Percentiles rank a stretch among this genome's conserved stretches.
Evolutionary conservation across 768 basidiomycete genomes (phyloP).

Genomic region (Pisolithus albus): DNA sequence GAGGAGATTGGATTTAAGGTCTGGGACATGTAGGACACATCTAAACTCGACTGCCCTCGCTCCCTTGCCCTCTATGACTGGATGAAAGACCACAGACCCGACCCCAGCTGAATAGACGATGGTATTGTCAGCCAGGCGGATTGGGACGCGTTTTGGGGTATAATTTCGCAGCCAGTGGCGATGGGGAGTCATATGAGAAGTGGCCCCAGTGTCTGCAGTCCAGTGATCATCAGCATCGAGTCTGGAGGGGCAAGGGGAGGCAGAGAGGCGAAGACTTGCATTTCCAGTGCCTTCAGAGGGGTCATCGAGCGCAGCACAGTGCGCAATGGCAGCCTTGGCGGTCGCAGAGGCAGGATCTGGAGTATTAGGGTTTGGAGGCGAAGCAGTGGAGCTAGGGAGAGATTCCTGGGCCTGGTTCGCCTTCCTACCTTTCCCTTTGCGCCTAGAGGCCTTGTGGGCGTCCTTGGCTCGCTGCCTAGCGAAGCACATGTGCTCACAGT

Average conservation of each 20-base stretch:
- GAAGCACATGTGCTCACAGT: not conserved
- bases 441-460: not conserved
- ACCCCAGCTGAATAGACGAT: no score
- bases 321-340: not conserved
- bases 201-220: constrained; percentile 29
- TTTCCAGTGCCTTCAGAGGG: not conserved
- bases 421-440: not conserved
- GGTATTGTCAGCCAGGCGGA: no score
- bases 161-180: not conserved
- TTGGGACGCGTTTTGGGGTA: no score
- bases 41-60: no score
- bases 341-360: not conserved
- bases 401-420: not conserved
- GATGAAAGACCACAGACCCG: no score
- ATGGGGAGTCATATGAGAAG: constrained; percentile 30
- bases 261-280: constrained; percentile 6
- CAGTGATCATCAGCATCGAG: constrained; percentile 12
- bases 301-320: not conserved
- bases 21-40: no score
- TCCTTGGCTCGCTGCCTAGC: not conserved
- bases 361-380: not conserved
- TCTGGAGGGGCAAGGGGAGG: not conserved
- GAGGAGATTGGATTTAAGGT: no score
- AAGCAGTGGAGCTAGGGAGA: not conserved
- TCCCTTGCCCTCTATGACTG: no score